phyloP scores from a whole-genome alignment of 768 basidiomycete genomes.

The Lentinula edodes region DNA sequence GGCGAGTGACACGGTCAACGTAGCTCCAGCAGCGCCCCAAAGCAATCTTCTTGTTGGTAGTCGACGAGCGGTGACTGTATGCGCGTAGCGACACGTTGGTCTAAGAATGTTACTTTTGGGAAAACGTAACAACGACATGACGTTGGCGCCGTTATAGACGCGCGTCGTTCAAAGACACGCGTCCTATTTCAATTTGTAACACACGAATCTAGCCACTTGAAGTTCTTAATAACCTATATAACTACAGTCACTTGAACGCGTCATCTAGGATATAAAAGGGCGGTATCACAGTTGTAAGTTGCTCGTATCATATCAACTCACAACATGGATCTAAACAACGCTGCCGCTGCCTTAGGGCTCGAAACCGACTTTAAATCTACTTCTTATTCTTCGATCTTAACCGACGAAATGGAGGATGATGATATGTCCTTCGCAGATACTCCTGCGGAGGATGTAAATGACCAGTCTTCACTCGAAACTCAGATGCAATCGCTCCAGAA shows the following conservation, averaged over 20 bases:
- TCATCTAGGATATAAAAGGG: constrained; percentile 6
- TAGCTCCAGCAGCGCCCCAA: neutral
- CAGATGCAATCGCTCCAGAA: constrained; percentile 57
- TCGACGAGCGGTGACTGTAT: neutral
- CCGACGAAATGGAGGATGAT: constrained; percentile 51
- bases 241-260: constrained; percentile 5
- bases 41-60: neutral
- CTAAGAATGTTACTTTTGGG: neutral
- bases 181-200: neutral
- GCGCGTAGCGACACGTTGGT: neutral
- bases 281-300: neutral
- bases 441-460: constrained; percentile 28
- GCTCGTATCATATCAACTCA: neutral
- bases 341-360: constrained; percentile 13
- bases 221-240: no score
- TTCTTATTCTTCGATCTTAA: constrained; percentile 8
- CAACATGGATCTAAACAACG: neutral
- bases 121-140: neutral
- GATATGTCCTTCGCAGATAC: constrained; percentile 38
- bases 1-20: neutral
- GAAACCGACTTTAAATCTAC: constrained; percentile 8
- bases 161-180: neutral
- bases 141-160: neutral
- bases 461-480: constrained; percentile 44
- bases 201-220: neutral